A percentile compares a stretch with the other conserved stretches of the same genome.
phyloP scores from a whole-genome alignment of 192 early-diverging fungal species.

The Linderina pennispora region DNA sequence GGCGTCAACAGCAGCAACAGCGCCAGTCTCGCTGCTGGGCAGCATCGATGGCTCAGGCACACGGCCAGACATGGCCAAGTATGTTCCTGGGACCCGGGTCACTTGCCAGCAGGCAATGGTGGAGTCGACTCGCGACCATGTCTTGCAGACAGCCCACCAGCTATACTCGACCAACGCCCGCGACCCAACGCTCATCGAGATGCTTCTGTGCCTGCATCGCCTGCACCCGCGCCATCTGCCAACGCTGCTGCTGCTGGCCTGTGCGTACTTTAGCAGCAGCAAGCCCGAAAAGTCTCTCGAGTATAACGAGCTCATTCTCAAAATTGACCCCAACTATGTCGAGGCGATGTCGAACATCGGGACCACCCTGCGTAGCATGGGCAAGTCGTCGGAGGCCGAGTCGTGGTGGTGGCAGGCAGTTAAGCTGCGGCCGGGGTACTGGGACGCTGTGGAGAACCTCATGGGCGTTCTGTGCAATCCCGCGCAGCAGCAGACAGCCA shows the following conservation, averaged over 20 bases:
- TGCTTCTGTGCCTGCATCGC: conserved; percentile 48
- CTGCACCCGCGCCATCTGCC: conserved; percentile 65
- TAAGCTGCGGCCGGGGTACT: conserved; percentile 78
- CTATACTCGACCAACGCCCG: conserved; percentile 54
- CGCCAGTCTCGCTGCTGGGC: background rate
- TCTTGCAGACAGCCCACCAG: conserved; percentile 56
- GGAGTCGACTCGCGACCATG: conserved; percentile 47
- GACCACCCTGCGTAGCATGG: conserved; percentile 78
- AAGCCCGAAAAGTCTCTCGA: conserved; percentile 64
- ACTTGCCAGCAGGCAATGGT: conserved; percentile 17
- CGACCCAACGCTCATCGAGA: conserved; percentile 47
- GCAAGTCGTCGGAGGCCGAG: conserved; percentile 67
- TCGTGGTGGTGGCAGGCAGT: conserved; percentile 81
- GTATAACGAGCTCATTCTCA: conserved; percentile 79
- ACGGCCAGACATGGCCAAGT: conserved; percentile 2
- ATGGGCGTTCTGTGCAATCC: conserved; percentile 67
- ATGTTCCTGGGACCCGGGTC: conserved; percentile 38
- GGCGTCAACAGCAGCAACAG: background rate
- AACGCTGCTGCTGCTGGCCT: conserved; percentile 78
- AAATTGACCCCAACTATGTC: conserved; percentile 77
- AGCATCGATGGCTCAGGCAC: background rate
- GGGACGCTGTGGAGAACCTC: conserved; percentile 88
- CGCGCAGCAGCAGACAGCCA: background rate
- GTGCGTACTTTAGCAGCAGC: conserved; percentile 76
- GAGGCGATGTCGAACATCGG: conserved; percentile 91